A percentile compares a stretch with the other conserved stretches of the same genome.
phyloP scores from a whole-genome alignment of 2,329 filamentous ascomycete species.

The Fusarium caatingaense region DNA sequence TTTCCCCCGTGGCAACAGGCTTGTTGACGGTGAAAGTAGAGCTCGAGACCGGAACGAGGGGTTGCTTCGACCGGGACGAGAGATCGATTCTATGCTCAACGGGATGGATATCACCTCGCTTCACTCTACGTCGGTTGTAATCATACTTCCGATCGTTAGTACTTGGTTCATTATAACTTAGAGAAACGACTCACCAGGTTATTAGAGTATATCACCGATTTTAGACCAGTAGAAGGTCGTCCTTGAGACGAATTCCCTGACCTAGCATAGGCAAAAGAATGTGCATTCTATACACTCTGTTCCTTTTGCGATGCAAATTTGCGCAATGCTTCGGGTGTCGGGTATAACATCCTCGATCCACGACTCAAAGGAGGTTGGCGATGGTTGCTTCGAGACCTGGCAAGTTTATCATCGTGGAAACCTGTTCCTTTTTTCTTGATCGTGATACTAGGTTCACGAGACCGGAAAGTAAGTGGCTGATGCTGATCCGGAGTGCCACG shows the following conservation, averaged over 20 bases:
- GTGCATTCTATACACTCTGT: not conserved
- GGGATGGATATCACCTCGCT: constrained; percentile 33
- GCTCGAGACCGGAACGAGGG: not conserved
- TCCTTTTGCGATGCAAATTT: not conserved
- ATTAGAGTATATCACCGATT: not conserved
- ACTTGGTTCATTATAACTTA: not conserved
- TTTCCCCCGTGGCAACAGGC: no score
- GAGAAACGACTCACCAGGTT: not conserved
- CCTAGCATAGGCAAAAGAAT: not conserved
- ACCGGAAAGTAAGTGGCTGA: not conserved
- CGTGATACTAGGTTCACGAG: fast-evolving
- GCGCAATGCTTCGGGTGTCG: not conserved
- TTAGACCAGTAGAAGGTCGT: not conserved
- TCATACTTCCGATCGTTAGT: constrained; percentile 26
- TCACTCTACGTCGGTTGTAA: not conserved
- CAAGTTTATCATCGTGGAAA: constrained; percentile 7
- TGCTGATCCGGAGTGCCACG: not conserved
- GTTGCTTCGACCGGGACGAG: no score
- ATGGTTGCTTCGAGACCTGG: not conserved
- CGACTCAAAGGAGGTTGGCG: constrained; percentile 25
- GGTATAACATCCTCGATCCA: not conserved
- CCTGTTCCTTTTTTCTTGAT: constrained; percentile 5
- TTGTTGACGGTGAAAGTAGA: not conserved
- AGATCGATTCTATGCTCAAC: not conserved
- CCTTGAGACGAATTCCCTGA: no score